Base-by-base conservation (phyloP, 768 basidiomycete species). In the Termitomyces sp. region DNA sequence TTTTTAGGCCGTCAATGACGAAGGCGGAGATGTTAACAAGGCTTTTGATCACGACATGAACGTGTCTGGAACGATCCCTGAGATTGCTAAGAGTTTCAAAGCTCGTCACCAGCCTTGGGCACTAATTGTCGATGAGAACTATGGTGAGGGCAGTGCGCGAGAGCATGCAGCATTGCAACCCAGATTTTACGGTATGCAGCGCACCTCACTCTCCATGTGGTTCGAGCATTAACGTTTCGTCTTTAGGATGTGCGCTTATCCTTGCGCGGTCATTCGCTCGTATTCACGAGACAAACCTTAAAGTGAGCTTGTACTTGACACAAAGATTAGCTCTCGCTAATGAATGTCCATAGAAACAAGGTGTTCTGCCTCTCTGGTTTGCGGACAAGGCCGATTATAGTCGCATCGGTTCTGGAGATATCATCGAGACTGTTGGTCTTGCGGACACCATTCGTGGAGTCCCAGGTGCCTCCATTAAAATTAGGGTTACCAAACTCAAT, bases 81-180 rank as follows among this genome's bases (percentile, higher is more conserved):
- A 83, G 56, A 79, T 97, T 2, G 95, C 95, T 41, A 95, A 98
- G 77, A 84, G 83, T 19, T 87, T 96, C 69, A 95, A 92, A 70
- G 78, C 85, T 21, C 80, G 88, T 54, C 75, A 78, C 21, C 89
- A 95, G 73, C 90, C 95, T 0, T 99, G 95, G 95, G 88, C 95
- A 57, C 71, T 98, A 45, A 75, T 99, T 34, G 96, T 98, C 1
- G 95, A 97, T 66, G 95, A 98, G 9, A 97, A 96, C 68, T 96
- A 98, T 68, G 97, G 97, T 2, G 97, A 99, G 71, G 97, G 97
- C 29, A 95, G 92, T 64, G 97, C 97, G 8, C 84, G 97, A 54
- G 97, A 99, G 72, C 97, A 99, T 70, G 97, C 97, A 35, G 95
- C 97, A 21, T 78, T 99, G 34, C 96, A 98, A 68, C 97, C 97